These are phyloP conservation scores for Biscutella auriculata DNA, from an alignment of 441 rosid genomes.

Conservation along the genomic window DNA sequence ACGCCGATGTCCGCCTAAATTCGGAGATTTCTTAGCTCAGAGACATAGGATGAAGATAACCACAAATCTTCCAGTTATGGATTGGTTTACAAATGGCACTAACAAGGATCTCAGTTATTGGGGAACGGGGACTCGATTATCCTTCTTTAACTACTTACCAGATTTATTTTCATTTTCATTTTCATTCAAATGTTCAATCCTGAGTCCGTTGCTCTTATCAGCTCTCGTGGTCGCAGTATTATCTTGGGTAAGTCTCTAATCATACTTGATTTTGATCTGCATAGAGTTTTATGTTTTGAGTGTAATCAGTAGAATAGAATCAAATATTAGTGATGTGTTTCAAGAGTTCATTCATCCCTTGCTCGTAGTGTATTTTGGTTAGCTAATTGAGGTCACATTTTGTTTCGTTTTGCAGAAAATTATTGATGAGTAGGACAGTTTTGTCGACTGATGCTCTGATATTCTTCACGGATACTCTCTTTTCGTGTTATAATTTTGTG, in stretches of 20 bases:
- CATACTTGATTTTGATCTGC: slow-evolving; percentile 7
- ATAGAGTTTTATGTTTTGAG: not conserved
- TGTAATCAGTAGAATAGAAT: no score
- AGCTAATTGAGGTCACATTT: not conserved
- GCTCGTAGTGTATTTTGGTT: not conserved
- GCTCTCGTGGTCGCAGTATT: slow-evolving; percentile 60
- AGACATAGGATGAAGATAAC: slow-evolving; percentile 99
- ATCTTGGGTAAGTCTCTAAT: slow-evolving; percentile 42
- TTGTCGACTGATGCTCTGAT: slow-evolving; percentile 60
- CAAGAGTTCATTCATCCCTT: not conserved
- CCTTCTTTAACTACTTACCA: slow-evolving; percentile 95
- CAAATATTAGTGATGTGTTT: not conserved
- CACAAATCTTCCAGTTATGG: slow-evolving; percentile 42
- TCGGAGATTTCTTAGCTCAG: slow-evolving; percentile 90
- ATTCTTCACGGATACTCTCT: slow-evolving; percentile 68
- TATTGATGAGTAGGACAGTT: slow-evolving; percentile 86
- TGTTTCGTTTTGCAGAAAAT: slow-evolving; percentile 40
- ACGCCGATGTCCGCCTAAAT: slow-evolving; percentile 70
- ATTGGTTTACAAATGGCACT: slow-evolving; percentile 67
- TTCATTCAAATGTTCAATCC: slow-evolving; percentile 53
- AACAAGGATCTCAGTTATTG: slow-evolving; percentile 63
- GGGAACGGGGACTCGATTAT: slow-evolving; percentile 98
- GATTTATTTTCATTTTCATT: slow-evolving; percentile 71
- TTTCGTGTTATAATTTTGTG: slow-evolving; percentile 13
- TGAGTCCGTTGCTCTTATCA: slow-evolving; percentile 44